Evolutionary conservation across 305 asterid species (phyloP).

Genomic region (Ilex paraguariensis): DNA sequence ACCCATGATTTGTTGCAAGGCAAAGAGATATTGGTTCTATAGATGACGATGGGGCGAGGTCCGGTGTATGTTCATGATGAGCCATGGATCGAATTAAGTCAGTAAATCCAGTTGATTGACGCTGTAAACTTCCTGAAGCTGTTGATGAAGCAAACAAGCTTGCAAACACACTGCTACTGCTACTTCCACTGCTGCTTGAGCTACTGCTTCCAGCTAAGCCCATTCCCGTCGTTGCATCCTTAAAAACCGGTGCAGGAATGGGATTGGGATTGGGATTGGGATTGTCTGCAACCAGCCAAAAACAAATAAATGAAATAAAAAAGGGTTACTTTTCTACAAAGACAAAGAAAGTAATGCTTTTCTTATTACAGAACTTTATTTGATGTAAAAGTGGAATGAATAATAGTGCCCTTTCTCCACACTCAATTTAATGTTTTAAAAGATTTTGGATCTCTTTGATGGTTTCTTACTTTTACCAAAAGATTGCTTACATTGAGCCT

Average conservation of each 20-base stretch:
- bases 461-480: constrained; percentile 34
- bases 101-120: constrained; percentile 46
- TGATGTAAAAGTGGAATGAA: constrained; percentile 26
- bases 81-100: constrained; percentile 39
- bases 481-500: constrained; percentile 29
- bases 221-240: constrained; percentile 35
- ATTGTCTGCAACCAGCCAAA: not conserved
- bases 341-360: constrained; percentile 20
- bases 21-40: constrained; percentile 67
- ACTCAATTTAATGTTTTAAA: constrained; percentile 20
- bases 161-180: constrained; percentile 57
- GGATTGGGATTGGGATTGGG: constrained; percentile 17
- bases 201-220: constrained; percentile 36
- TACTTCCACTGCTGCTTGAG: constrained; percentile 60
- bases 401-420: constrained; percentile 26
- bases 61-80: constrained; percentile 28
- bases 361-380: constrained; percentile 20
- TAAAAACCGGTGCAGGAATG: constrained; percentile 29
- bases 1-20: constrained; percentile 65
- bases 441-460: constrained; percentile 34
- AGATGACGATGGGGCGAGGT: constrained; percentile 34
- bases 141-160: constrained; percentile 77
- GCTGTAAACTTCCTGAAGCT: constrained; percentile 43
- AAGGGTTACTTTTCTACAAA: constrained; percentile 15
- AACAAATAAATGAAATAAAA: constrained; percentile 12